These are phyloP conservation scores for Pulveroboletus sp. DNA, from an alignment of 768 basidiomycete genomes.

Conservation along the genomic window DNA sequence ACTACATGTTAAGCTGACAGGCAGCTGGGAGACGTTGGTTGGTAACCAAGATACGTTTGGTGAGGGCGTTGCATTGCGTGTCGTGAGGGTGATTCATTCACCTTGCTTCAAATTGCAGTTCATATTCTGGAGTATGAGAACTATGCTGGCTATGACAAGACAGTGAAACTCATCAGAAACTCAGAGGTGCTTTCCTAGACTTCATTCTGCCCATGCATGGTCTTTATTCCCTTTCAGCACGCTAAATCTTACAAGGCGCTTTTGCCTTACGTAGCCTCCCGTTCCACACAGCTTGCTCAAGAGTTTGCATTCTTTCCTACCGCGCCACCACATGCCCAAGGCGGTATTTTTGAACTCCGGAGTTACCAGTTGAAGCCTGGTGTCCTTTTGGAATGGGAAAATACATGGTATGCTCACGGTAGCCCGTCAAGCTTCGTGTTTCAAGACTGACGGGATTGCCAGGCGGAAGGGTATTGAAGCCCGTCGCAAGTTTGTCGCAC, in stretches of 20 bases:
- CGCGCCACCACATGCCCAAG: slow-evolving; percentile 77
- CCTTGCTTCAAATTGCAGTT: slow-evolving; percentile 27
- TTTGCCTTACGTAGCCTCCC: slow-evolving; percentile 69
- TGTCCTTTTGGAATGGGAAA: slow-evolving; percentile 91
- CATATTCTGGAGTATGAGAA: slow-evolving; percentile 94
- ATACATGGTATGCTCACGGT: slow-evolving; percentile 60
- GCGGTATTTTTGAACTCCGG: slow-evolving; percentile 92
- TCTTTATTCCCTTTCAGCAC: slow-evolving; percentile 41
- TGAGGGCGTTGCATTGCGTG: slow-evolving; percentile 35
- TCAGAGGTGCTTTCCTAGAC: slow-evolving; percentile 51
- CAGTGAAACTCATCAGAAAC: slow-evolving; percentile 53
- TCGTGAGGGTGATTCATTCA: neutral
- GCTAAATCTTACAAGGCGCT: slow-evolving; percentile 63
- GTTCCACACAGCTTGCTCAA: slow-evolving; percentile 76
- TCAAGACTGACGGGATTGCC: slow-evolving; percentile 6
- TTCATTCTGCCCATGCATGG: neutral
- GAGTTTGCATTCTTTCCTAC: slow-evolving; percentile 97
- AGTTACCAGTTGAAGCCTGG: slow-evolving; percentile 87
- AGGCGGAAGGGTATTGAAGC: slow-evolving; percentile 96
- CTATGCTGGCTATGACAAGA: slow-evolving; percentile 82
- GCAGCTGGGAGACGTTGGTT: slow-evolving; percentile 88
- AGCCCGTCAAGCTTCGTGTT: neutral
- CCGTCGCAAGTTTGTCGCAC: slow-evolving; percentile 77
- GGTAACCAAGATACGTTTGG: slow-evolving; percentile 88
- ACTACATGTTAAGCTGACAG: slow-evolving; percentile 82